phyloP scores from a whole-genome alignment of 2,329 filamentous ascomycete genomes.

The Epichloe coenophiala region DNA sequence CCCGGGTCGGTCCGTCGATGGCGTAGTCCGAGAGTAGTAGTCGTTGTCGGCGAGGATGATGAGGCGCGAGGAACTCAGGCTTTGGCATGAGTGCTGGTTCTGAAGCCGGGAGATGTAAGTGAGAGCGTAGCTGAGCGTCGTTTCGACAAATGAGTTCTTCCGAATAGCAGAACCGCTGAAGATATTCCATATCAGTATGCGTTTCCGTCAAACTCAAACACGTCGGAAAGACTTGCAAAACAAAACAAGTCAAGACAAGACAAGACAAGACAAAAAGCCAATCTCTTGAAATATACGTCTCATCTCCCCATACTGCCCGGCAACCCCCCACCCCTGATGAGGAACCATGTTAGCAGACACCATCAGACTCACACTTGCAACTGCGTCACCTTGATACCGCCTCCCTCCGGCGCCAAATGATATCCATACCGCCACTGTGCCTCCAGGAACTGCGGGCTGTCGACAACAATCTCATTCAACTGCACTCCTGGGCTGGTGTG shows the following conservation, averaged over 20 bases:
- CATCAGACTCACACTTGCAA: conserved; percentile 53
- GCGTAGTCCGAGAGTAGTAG: conserved; percentile 66
- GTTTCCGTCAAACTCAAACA: neutral
- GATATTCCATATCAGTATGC: neutral
- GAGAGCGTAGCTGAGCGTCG: conserved; percentile 73
- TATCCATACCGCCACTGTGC: conserved; percentile 84
- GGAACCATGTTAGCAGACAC: too few relatives aligned
- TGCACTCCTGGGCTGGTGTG: conserved; percentile 49
- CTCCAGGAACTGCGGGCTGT: conserved; percentile 79
- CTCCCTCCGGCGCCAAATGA: conserved; percentile 51
- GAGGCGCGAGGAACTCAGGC: conserved; percentile 56
- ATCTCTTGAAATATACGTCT: too few relatives aligned
- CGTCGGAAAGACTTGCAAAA: neutral
- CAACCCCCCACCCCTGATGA: too few relatives aligned
- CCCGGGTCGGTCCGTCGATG: conserved; percentile 14
- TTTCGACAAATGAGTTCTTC: conserved; percentile 81
- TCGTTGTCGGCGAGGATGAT: conserved; percentile 90
- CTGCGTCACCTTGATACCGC: conserved; percentile 73
- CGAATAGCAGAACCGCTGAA: conserved; percentile 30
- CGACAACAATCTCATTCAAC: conserved; percentile 63
- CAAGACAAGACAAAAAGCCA: neutral
- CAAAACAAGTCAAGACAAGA: neutral
- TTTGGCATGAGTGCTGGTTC: conserved; percentile 23
- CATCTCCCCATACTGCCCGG: too few relatives aligned
- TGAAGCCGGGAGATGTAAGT: conserved; percentile 54